These are phyloP conservation scores for Pseudozyma tsukubaensis DNA, from an alignment of 1,284 basidiomycete genomes.

Conservation along the genomic window DNA sequence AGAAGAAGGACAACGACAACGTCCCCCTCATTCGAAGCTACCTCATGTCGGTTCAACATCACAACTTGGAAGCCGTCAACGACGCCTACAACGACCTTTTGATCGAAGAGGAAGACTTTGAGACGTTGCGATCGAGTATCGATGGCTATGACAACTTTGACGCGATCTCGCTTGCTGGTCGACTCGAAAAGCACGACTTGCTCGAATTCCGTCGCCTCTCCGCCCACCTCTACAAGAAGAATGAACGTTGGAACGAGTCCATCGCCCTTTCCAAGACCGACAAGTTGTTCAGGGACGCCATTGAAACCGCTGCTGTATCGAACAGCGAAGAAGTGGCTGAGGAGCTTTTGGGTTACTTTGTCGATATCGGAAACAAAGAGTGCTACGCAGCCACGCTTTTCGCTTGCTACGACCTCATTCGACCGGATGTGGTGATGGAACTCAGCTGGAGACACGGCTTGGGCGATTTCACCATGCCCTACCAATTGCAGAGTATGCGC, in stretches of 20 bases:
- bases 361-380: constrained; percentile 97
- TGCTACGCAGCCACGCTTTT: constrained; percentile 92
- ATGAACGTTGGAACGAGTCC: constrained; percentile 91
- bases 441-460: constrained; percentile 93
- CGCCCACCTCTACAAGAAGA: constrained; percentile 97
- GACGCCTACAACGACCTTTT: constrained; percentile 96
- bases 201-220: constrained; percentile 91
- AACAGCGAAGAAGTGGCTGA: constrained; percentile 85
- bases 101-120: constrained; percentile 99
- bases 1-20: constrained; percentile 85
- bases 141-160: constrained; percentile 99
- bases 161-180: constrained; percentile 84
- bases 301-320: constrained; percentile 90
- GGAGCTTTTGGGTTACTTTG: constrained; percentile 84
- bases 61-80: constrained; percentile 96
- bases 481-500: constrained; percentile 82
- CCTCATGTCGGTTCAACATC: constrained; percentile 93
- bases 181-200: constrained; percentile 88
- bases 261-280: constrained; percentile 94
- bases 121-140: constrained; percentile 93
- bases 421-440: constrained; percentile 92
- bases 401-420: constrained; percentile 90
- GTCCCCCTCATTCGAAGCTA: constrained; percentile 95
- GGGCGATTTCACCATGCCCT: constrained; percentile 96
- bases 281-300: constrained; percentile 94